Evolutionary conservation across 2,329 filamentous ascomycete genomes (phyloP).

Genomic region (Nigrospora osmanthi): DNA sequence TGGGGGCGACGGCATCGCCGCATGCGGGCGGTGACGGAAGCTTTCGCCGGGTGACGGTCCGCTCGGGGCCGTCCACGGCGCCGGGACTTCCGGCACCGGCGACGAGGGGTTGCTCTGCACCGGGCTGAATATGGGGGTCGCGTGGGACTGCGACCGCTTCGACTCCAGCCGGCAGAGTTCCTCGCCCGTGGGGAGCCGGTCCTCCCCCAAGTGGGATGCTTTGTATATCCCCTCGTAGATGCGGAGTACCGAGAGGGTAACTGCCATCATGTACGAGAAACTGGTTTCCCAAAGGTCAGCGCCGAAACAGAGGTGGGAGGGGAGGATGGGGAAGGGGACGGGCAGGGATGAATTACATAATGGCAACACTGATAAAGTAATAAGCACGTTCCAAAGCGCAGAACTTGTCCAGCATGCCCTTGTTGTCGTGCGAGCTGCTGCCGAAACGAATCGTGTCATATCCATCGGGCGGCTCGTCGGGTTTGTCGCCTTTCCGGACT

Average conservation of each 20-base stretch:
- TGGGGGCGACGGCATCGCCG: not conserved
- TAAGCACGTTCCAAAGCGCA: constrained; percentile 23
- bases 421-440: constrained; percentile 11
- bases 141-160: constrained; percentile 10
- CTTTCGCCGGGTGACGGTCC: not conserved
- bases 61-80: not conserved
- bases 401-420: constrained; percentile 18
- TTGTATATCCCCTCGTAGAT: constrained; percentile 21
- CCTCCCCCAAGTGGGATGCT: constrained; percentile 13
- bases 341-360: constrained; percentile 18
- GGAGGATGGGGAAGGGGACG: not conserved
- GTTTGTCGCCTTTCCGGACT: constrained; percentile 6
- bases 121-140: constrained; percentile 6
- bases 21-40: not conserved
- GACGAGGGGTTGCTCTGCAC: not conserved
- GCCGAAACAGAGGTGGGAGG: not conserved
- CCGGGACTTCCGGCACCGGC: not conserved
- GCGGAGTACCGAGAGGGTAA: constrained; percentile 18
- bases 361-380: constrained; percentile 19
- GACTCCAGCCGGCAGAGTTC: constrained; percentile 14
- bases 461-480: constrained; percentile 8
- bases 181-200: constrained; percentile 13
- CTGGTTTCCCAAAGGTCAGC: constrained; percentile 8
- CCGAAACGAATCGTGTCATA: constrained; percentile 24
- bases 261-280: constrained; percentile 19